Conservation (phyloP, 2,329 filamentous ascomycete genomes). For the Colletotrichum truncatum region DNA sequence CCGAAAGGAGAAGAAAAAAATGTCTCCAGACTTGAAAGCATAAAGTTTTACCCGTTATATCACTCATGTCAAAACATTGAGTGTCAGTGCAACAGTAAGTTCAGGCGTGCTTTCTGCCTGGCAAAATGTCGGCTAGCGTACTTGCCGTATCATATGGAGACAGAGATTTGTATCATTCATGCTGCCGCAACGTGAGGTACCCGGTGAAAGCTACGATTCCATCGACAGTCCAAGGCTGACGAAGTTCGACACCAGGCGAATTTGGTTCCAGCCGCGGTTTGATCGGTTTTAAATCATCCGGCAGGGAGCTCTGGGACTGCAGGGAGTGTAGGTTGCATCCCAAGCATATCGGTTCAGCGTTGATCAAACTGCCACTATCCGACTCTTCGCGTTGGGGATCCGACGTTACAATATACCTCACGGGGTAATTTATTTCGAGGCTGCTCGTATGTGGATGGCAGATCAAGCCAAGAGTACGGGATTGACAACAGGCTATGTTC, state of each 20-base stretch:
- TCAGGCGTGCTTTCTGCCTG: background rate
- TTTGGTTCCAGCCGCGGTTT: background rate
- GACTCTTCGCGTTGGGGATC: background rate
- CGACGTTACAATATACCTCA: background rate
- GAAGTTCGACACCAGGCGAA: background rate
- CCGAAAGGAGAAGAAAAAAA: too few relatives aligned
- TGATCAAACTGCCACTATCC: slow-evolving; percentile 2
- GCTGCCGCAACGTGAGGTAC: background rate
- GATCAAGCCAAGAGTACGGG: background rate
- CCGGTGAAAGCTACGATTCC: background rate
- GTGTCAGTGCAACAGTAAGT: background rate
- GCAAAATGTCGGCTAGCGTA: background rate
- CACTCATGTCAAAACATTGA: too few relatives aligned
- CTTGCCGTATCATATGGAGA: background rate
- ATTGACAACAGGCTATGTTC: background rate
- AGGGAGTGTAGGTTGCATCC: background rate
- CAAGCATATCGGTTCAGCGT: background rate
- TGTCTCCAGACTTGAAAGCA: background rate
- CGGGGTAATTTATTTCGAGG: background rate
- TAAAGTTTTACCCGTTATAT: background rate
- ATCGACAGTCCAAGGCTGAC: background rate
- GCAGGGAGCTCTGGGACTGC: background rate
- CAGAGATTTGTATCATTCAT: background rate
- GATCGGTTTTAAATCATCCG: background rate
- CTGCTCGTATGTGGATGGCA: background rate